Base-by-base conservation (phyloP, 768 basidiomycete genomes). In the Podaxis carcinomalis region DNA sequence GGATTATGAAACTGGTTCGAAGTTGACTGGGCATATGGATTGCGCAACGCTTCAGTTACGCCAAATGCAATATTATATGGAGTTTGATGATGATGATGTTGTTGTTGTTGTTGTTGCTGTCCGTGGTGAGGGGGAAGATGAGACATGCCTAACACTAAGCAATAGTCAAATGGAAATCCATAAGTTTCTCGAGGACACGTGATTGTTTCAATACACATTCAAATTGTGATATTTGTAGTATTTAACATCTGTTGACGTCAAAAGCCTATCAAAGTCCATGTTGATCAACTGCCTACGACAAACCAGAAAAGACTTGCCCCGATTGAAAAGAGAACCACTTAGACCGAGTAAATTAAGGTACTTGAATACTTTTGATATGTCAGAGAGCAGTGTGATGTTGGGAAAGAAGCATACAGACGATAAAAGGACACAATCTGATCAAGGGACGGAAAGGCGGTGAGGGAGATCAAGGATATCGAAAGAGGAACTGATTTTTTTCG, bases 11-110 rank as follows among this genome's bases (percentile, higher is more conserved):
- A 57, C 23, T 61, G 51, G 49, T 39, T 61, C 36, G n/a, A 68
- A 56, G 37, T 70, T 70, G 59, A 37, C 19, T 69, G 68, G 50
- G 51, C 51, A 51, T 57, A 37, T 14, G 56, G 60, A 49, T 58
- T 59, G 4, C 63, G 39, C 56, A 62, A 13, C 35, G 28, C 56
- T 19, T 44, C 57, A 21, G 28, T 11, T 6, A 59, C 46, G 27
- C 35, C 51, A 25, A 9, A 47, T 25, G 51, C 57, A 19, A 58
- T 46, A 27, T 58, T 25, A 28, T 54, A 23, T 21, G 35, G 23
- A 2, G 35, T 51, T 56, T 50, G 37, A 28, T 44, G n/a, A n/a
- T n/a, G n/a, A n/a, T n/a, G n/a, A n/a, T 57, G 60, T 53, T 53
- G 63, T n/a, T 50, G 39, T 23, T 52, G 54, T 7, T 56, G 59